Base-by-base conservation (phyloP, 2,329 filamentous ascomycete genomes). In the Ophiognomonia clavigignenti-juglandacearum region DNA sequence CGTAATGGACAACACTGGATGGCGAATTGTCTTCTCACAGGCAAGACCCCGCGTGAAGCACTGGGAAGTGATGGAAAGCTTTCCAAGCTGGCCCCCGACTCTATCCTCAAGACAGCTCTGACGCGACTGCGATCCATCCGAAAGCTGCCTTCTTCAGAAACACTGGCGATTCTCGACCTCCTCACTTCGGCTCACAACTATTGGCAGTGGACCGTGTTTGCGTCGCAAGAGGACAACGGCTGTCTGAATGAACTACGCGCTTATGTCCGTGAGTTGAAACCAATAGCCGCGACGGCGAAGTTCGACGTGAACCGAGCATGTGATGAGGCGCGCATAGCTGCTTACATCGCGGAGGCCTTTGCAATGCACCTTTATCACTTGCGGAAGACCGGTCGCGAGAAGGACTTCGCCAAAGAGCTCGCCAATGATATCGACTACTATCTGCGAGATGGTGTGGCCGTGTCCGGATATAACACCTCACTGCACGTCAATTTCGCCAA, bases 1-100 rank as follows among this genome's bases (percentile, higher is more conserved):
- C 86, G 86, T 55, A 91, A 89, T 61, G 84, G 89, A 53, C 93
- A 98, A 62, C 91, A 96, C 61, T 97, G 92, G 88, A 88, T 98
- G 71, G 88, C 92, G 0, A 88, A 96, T 52, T 95, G 91, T 60
- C 75, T 98, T 8, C 80, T 97, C 32, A 96, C 90, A 6, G 93
- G 91, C 19, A 85, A 83, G 59, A 89, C 89, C 1, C 90, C 92
- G 4, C 82, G 87, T 52, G 83, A 93, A 56, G 79, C 85, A 5
- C 70, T 89, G 59, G 81, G 81, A 53, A 70, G 69, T 36, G 74
- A 73, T 39, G 66, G 71, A 39, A 77, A 77, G 55, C 69, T 75
- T 23, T 69, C 74, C 13, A 70, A 74, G 43, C 59, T 73, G 16
- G 66, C 71, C 5, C 58, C 71, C 0, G 70, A 81, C 54, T 86